Evolutionary conservation across 371 early-diverging fungal genomes (phyloP).

Genomic region (Mucor plumbeus): DNA sequence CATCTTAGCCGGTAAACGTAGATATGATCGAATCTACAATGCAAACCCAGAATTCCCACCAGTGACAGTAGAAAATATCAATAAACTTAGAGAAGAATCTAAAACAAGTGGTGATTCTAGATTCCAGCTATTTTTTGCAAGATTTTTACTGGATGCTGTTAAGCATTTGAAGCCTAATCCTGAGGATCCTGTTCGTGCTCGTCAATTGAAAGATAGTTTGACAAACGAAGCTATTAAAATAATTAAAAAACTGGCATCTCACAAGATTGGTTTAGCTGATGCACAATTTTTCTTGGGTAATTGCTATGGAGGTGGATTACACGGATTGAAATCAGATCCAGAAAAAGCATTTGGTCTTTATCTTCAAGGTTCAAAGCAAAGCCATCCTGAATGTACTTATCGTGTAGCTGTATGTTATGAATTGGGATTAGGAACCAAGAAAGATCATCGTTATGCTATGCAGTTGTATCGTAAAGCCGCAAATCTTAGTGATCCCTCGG

Average conservation of each 20-base stretch:
- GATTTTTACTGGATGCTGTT: conserved; percentile 61
- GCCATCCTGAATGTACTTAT: conserved; percentile 92
- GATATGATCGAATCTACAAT: conserved; percentile 18
- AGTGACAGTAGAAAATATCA: conserved; percentile 65
- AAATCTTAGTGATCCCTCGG: conserved; percentile 86
- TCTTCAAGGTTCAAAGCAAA: conserved; percentile 89
- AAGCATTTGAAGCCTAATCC: conserved; percentile 53
- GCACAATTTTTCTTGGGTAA: conserved; percentile 92
- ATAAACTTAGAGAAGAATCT: conserved; percentile 73
- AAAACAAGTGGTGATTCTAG: conserved; percentile 71
- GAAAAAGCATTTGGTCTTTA: conserved; percentile 91
- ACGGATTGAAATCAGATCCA: conserved; percentile 79
- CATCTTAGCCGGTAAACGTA: conserved; percentile 12
- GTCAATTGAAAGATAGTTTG: conserved; percentile 68
- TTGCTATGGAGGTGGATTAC: conserved; percentile 76
- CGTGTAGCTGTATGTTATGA: conserved; percentile 96
- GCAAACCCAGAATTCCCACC: conserved; percentile 30
- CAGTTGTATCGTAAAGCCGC: conserved; percentile 96
- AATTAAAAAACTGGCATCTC: conserved; percentile 70
- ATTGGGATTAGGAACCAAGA: conserved; percentile 89
- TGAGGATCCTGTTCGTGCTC: conserved; percentile 61
- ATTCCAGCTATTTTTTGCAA: conserved; percentile 80
- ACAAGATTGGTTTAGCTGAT: conserved; percentile 72
- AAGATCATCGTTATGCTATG: conserved; percentile 83
- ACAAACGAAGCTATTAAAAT: conserved; percentile 69